phyloP scores from a whole-genome alignment of 352 stramenopile species.

The Saprolegnia diclina region DNA sequence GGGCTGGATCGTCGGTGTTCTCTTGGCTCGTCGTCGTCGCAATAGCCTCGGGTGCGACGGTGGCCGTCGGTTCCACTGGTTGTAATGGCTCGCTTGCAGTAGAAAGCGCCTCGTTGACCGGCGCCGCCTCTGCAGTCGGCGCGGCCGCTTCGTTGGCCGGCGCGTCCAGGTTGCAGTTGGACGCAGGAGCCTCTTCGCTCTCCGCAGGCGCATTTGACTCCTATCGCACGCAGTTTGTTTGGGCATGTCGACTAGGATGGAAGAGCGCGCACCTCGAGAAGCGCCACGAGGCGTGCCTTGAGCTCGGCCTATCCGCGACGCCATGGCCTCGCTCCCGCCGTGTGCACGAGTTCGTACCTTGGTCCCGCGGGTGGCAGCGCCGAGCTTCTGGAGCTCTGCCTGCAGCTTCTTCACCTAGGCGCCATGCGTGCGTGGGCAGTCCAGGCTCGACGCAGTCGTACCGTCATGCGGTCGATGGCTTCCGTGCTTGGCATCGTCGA shows the following conservation, averaged over 20 bases:
- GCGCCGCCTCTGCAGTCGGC: too few relatives aligned
- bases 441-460: background rate
- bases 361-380: conserved; percentile 36
- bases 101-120: too few relatives aligned
- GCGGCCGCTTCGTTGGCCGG: too few relatives aligned
- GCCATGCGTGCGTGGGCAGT: background rate
- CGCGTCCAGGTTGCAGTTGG: too few relatives aligned
- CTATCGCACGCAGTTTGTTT: background rate
- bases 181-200: background rate
- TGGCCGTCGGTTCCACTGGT: too few relatives aligned
- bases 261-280: conserved; percentile 27
- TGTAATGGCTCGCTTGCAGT: too few relatives aligned
- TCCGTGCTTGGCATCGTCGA: conserved; percentile 6
- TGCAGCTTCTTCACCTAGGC: conserved; percentile 52
- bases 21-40: too few relatives aligned
- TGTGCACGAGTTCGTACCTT: conserved; percentile 31
- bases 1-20: too few relatives aligned
- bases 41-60: too few relatives aligned
- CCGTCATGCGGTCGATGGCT: conserved; percentile 11
- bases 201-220: background rate
- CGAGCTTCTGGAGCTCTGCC: conserved; percentile 37
- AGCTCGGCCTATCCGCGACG: conserved; percentile 31
- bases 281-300: conserved; percentile 34
- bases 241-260: background rate
- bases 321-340: background rate